Conservation (phyloP, 2,329 filamentous ascomycete species). For the Monilinia polystroma region DNA sequence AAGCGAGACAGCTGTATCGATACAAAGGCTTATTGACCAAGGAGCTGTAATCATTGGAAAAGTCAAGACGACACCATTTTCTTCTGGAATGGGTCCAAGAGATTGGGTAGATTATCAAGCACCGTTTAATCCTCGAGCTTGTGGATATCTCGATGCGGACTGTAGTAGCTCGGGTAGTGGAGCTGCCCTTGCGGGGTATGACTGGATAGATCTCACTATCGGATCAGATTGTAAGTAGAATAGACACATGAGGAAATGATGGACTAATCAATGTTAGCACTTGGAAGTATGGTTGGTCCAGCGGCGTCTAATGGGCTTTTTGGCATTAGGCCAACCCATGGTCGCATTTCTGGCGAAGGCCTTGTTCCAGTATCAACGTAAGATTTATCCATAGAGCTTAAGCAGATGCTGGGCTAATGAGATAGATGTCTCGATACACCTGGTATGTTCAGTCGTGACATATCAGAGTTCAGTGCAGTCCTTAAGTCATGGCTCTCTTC, state of each 20-base stretch:
- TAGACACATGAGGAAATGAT: rapidly evolving
- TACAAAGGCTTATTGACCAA: constrained; percentile 55
- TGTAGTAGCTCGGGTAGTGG: constrained; percentile 49
- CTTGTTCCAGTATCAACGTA: constrained; percentile 27
- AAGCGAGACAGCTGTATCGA: constrained; percentile 48
- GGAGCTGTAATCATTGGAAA: constrained; percentile 58
- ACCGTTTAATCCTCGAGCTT: constrained; percentile 47
- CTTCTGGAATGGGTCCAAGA: constrained; percentile 34
- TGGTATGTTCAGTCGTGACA: constrained; percentile 28
- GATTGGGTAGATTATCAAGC: constrained; percentile 47
- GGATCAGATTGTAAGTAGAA: constrained; percentile 45
- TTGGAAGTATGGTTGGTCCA: constrained; percentile 32
- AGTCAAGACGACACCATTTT: constrained; percentile 50
- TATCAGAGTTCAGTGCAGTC: constrained; percentile 19
- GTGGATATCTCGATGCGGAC: constrained; percentile 47
- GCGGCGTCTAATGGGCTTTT: constrained; percentile 29
- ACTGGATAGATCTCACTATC: constrained; percentile 50
- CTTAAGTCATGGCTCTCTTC: constrained; percentile 22
- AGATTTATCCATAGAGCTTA: not conserved
- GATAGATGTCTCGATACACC: constrained; percentile 30
- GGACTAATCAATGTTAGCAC: not conserved
- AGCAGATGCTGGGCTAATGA: not conserved
- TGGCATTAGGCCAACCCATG: constrained; percentile 27
- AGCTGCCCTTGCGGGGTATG: constrained; percentile 45
- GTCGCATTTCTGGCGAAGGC: constrained; percentile 23